Evolutionary conservation across 2,329 filamentous ascomycete genomes (phyloP).

Genomic region (Periconia digitata): DNA sequence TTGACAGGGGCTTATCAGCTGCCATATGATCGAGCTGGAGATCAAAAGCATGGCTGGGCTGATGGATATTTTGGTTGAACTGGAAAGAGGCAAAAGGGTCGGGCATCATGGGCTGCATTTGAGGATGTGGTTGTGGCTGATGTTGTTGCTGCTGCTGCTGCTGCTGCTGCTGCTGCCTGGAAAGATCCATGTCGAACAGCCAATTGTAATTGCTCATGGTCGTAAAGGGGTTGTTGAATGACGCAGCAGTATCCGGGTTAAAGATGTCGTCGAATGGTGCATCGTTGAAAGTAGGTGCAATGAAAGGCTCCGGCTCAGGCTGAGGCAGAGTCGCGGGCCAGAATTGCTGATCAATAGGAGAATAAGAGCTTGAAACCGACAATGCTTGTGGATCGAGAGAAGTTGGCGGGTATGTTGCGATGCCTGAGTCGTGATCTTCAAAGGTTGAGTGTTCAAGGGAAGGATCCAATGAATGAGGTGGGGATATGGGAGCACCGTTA

Average conservation of each 20-base stretch:
- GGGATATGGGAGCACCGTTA: conserved; percentile 34
- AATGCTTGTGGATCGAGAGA: conserved; percentile 21
- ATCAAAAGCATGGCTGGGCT: conserved; percentile 24
- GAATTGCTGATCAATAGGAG: conserved; percentile 32
- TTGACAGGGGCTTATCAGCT: conserved; percentile 23
- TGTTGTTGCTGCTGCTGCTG: not conserved
- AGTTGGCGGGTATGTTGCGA: conserved; percentile 20
- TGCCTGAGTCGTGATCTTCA: conserved; percentile 32
- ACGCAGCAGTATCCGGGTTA: conserved; percentile 63
- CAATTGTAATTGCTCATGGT: conserved; percentile 65
- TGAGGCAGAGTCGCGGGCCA: conserved; percentile 35
- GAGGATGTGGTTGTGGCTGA: not conserved
- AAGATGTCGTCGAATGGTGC: conserved; percentile 57
- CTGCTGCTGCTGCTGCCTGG: conserved; percentile 12
- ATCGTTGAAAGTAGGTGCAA: conserved; percentile 28
- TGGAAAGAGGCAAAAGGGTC: conserved; percentile 25
- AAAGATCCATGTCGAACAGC: conserved; percentile 57
- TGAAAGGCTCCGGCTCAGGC: conserved; percentile 27
- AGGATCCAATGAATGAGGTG: conserved; percentile 34
- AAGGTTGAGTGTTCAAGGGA: conserved; percentile 26
- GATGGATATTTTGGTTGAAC: conserved; percentile 19
- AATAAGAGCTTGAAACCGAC: conserved; percentile 21
- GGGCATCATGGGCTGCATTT: conserved; percentile 18
- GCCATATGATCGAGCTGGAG: conserved; percentile 28
- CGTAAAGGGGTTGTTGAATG: conserved; percentile 67